These are phyloP conservation scores for Kwoniella botswanensis DNA, from an alignment of 768 basidiomycete genomes.

Conservation along the genomic window DNA sequence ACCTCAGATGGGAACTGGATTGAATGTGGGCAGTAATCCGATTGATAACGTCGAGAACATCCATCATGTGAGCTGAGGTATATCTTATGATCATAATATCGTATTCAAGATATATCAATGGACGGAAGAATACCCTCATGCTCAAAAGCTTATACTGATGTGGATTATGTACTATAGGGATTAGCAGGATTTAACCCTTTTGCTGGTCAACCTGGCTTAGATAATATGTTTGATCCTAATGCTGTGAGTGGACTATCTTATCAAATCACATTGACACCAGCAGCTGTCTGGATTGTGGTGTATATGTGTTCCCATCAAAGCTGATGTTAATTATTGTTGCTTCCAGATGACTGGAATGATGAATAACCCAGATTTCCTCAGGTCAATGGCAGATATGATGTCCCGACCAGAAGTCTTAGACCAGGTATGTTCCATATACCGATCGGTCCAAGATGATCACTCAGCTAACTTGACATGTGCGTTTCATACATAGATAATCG, in stretches of 20 bases:
- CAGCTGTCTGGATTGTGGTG: no score
- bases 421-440: constrained; percentile 58
- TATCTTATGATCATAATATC: neutral
- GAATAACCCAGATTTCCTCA: constrained; percentile 71
- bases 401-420: constrained; percentile 87
- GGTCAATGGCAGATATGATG: constrained; percentile 86
- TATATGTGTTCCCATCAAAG: no score
- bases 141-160: neutral
- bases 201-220: constrained; percentile 74
- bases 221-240: constrained; percentile 88
- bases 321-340: neutral
- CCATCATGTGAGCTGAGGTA: constrained; percentile 42
- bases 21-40: constrained; percentile 79
- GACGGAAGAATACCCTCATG: neutral
- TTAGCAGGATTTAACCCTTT: constrained; percentile 78
- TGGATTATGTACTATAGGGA: constrained; percentile 18
- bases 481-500: constrained; percentile 63
- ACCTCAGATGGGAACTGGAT: constrained; percentile 88
- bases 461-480: no score
- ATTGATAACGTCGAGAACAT: constrained; percentile 49
- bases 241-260: constrained; percentile 66
- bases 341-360: constrained; percentile 79
- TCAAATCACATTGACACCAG: no score
- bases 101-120: neutral
- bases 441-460: no score